Conservation (phyloP, 2,329 filamentous ascomycete genomes). For the Xylariaceae sp. region DNA sequence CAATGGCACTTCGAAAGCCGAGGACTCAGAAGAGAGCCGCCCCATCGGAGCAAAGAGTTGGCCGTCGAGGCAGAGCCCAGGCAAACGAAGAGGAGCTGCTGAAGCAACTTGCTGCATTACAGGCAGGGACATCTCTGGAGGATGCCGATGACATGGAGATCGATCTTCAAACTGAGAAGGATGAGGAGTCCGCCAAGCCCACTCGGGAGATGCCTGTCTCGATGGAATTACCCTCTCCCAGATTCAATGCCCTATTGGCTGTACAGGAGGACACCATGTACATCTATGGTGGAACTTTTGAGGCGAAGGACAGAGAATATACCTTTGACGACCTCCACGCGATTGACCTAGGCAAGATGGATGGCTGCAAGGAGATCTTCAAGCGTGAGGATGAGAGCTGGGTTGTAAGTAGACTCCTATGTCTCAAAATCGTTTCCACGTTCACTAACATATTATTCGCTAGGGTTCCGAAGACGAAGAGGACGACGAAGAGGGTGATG, state of each 20-base stretch:
- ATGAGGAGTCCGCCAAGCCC: constrained; percentile 53
- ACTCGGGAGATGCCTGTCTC: constrained; percentile 59
- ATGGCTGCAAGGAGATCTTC: constrained; percentile 90
- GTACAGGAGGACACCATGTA: constrained; percentile 91
- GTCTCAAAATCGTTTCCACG: not conserved
- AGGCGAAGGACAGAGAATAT: constrained; percentile 90
- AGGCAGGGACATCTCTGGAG: constrained; percentile 65
- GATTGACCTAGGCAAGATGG: constrained; percentile 88
- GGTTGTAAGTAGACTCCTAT: constrained; percentile 51
- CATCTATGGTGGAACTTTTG: constrained; percentile 91
- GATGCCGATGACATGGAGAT: constrained; percentile 39
- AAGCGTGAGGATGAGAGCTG: constrained; percentile 78
- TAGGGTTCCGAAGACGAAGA: constrained; percentile 50
- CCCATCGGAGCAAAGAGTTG: constrained; percentile 49
- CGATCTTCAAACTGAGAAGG: constrained; percentile 44
- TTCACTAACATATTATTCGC: constrained; percentile 4
- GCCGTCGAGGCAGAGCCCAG: constrained; percentile 67
- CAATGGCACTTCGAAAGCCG: constrained; percentile 68
- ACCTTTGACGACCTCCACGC: constrained; percentile 95
- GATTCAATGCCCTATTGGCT: constrained; percentile 86
- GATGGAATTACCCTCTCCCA: constrained; percentile 79
- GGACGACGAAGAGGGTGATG: constrained; percentile 37
- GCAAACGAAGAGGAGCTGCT: constrained; percentile 90
- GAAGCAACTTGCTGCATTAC: constrained; percentile 76
- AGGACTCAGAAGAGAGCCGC: constrained; percentile 61